Base-by-base conservation (phyloP, 2,329 filamentous ascomycete genomes). In the Aphanocladium album region DNA sequence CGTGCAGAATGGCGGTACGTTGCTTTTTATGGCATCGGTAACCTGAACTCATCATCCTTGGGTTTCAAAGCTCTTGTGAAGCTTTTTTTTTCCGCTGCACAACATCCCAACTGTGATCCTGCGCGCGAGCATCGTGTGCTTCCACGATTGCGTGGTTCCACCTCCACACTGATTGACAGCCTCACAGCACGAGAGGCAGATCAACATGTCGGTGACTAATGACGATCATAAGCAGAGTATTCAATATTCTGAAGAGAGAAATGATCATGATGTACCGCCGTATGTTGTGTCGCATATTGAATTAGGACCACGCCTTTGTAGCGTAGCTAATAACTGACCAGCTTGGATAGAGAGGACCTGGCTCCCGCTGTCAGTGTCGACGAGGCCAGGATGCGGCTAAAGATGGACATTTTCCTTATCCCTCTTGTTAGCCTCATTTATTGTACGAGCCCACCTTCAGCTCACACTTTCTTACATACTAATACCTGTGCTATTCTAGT, bases 401-500 rank as follows among this genome's bases (percentile, higher is more conserved):
- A 87, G 68, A 84, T 87, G 41, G 84, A 88, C 64, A 64, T 85
- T 2, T 80, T 76, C 64, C 79, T 86, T 58, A 74, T 87, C 1
- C 85, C 85, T 0, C 84, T 83, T 0, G 83, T 86, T 0, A 73
- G 82, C 0, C 61, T 87, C 2, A 74, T 88, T 12, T 87, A 87
- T 65, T 74, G 61, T 62, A 61, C 19, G 60, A 16, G 3, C 19
- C 6, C 4, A 16, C 1, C 46, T 12, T 11, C 19, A 17, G 9
- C 2, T 16, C 21, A 5, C 25, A 30, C 5, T 14, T 8, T 2
- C 9, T 9, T 21, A 19, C 17, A 8, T 25, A 5, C 54, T 57
- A 11, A 57, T 3, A 9, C 5, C 17, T 9, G 2, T 5, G 16
- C 12, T 1, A 3, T 21, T n/a, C 2, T 6, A 57, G 54, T 57